A percentile compares a stretch with the other conserved stretches of the same genome.
Evolutionary conservation across 192 early-diverging fungal genomes (phyloP).

Genomic region (Entomortierella chlamydospora): DNA sequence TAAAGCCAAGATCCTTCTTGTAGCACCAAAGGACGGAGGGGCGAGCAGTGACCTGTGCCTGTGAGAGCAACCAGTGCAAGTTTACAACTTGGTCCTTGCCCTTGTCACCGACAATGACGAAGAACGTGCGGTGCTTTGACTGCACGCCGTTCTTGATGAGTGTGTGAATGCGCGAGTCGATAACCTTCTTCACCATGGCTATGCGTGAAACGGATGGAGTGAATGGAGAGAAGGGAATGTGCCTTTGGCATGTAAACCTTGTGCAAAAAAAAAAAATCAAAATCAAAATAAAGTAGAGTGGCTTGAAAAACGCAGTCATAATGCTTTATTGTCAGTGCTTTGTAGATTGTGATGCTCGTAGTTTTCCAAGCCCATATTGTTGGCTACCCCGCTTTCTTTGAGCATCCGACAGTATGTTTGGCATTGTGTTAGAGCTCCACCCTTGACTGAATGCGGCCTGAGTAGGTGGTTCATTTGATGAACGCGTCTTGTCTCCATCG

Average conservation of each 20-base stretch:
- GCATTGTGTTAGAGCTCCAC: slow-evolving; percentile 30
- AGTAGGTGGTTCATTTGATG: neutral
- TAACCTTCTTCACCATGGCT: slow-evolving; percentile 83
- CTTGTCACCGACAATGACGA: slow-evolving; percentile 95
- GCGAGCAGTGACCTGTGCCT: slow-evolving; percentile 88
- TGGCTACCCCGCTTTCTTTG: slow-evolving; percentile 41
- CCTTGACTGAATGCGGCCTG: neutral
- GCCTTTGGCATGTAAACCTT: neutral
- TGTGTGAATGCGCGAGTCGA: slow-evolving; percentile 95
- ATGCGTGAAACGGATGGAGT: neutral
- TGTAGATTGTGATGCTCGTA: neutral
- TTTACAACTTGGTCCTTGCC: slow-evolving; percentile 96
- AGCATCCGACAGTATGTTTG: slow-evolving; percentile 44
- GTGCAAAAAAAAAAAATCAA: slow-evolving; percentile 21
- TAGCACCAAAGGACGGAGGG: slow-evolving; percentile 99
- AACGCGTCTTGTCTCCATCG: neutral
- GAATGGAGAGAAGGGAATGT: slow-evolving; percentile 5
- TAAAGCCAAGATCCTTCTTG: slow-evolving; percentile 98
- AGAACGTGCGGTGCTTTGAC: slow-evolving; percentile 92
- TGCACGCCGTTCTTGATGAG: slow-evolving; percentile 94
- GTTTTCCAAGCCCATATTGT: slow-evolving; percentile 7
- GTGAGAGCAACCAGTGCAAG: slow-evolving; percentile 95
- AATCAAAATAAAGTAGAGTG: slow-evolving; percentile 15
- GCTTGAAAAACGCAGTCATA: slow-evolving; percentile 11
- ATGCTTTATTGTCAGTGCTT: neutral